These are phyloP conservation scores for Strobilomyces dryophilus DNA, from an alignment of 768 basidiomycete species.

Conservation along the genomic window DNA sequence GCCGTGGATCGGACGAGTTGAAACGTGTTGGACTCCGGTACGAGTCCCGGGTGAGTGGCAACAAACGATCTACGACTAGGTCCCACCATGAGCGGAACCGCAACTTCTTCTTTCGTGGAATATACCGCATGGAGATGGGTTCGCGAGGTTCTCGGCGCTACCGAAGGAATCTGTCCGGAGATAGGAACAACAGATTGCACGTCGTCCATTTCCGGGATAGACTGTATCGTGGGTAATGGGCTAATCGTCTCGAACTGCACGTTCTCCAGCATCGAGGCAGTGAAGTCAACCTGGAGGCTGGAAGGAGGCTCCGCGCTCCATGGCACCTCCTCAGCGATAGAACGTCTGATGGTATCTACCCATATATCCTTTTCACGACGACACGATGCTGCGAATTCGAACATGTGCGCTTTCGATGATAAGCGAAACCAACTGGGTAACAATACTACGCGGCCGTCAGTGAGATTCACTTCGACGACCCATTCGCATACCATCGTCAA, in stretches of 20 bases:
- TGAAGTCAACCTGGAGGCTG: slow-evolving; percentile 51
- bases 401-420: slow-evolving; percentile 61
- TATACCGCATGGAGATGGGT: slow-evolving; percentile 20
- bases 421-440: slow-evolving; percentile 82
- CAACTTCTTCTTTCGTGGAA: slow-evolving; percentile 15
- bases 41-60: slow-evolving; percentile 51
- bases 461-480: neutral
- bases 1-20: slow-evolving; percentile 66
- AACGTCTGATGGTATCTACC: slow-evolving; percentile 63
- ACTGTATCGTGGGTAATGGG: slow-evolving; percentile 51
- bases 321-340: slow-evolving; percentile 37
- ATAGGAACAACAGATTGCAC: slow-evolving; percentile 6
- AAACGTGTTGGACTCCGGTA: slow-evolving; percentile 46
- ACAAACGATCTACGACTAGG: slow-evolving; percentile 60
- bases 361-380: slow-evolving; percentile 83
- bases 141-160: slow-evolving; percentile 7
- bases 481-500: slow-evolving; percentile 69
- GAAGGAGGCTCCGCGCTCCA: slow-evolving; percentile 63
- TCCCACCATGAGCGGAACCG: slow-evolving; percentile 9
- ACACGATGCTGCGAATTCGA: slow-evolving; percentile 86
- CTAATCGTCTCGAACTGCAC: slow-evolving; percentile 38
- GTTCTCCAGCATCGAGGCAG: slow-evolving; percentile 33
- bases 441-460: slow-evolving; percentile 46
- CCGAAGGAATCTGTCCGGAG: slow-evolving; percentile 4
- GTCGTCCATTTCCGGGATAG: slow-evolving; percentile 46